These are phyloP conservation scores for Russula sp. DNA, from an alignment of 768 basidiomycete genomes.

Conservation along the genomic window DNA sequence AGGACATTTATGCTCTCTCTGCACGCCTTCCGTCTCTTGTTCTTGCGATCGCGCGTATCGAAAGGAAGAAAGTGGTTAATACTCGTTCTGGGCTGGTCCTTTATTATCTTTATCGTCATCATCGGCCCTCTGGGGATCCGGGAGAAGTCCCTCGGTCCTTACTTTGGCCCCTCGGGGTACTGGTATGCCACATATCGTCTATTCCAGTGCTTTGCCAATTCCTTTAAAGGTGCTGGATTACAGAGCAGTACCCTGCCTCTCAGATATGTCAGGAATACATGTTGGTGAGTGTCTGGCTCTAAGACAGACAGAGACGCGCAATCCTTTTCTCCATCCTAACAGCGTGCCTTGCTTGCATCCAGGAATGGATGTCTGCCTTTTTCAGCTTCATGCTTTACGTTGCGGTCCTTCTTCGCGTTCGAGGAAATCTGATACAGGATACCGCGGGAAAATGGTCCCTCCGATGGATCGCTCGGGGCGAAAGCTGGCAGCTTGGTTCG, in stretches of 20 bases:
- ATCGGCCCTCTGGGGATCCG: constrained; percentile 43
- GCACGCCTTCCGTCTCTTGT: constrained; percentile 42
- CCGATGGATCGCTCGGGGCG: constrained; percentile 35
- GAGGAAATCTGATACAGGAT: constrained; percentile 38
- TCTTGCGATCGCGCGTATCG: constrained; percentile 38
- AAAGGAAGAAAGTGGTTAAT: constrained; percentile 33
- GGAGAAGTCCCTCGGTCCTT: constrained; percentile 39
- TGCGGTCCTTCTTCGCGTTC: constrained; percentile 39
- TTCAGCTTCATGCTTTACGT: constrained; percentile 39
- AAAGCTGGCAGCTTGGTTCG: constrained; percentile 38
- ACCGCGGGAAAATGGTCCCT: constrained; percentile 35
- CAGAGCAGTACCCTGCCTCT: constrained; percentile 40
- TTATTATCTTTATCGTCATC: constrained; percentile 37
- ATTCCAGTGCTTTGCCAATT: background rate
- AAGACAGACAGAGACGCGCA: no score
- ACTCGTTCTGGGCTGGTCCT: constrained; percentile 40
- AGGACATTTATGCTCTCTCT: constrained; percentile 38
- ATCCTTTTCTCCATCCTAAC: background rate
- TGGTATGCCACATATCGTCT: constrained; percentile 36
- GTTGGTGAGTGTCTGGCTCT: constrained; percentile 37
- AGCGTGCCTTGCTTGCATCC: background rate
- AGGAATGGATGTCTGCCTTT: constrained; percentile 40
- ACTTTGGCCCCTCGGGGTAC: constrained; percentile 46
- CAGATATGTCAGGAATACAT: constrained; percentile 46
- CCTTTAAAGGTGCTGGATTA: constrained; percentile 45